These are phyloP conservation scores for Chlorella ohadii DNA, from an alignment of 139 green algal species.

Conservation along the genomic window DNA sequence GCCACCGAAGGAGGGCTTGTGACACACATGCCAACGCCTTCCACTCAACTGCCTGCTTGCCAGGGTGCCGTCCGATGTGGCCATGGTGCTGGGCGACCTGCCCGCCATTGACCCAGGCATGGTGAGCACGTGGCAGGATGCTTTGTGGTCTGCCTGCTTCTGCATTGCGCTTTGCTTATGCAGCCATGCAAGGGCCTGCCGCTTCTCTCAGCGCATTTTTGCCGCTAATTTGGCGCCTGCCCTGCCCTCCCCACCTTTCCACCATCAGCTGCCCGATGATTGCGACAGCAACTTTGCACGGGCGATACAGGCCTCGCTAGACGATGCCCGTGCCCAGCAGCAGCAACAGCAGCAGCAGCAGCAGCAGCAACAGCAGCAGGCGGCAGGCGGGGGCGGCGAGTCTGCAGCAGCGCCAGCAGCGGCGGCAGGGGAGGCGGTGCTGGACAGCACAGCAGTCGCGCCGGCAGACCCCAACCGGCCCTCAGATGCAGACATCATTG, in stretches of 20 bases:
- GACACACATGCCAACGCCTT: no score
- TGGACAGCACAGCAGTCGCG: neutral
- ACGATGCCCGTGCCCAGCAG: neutral
- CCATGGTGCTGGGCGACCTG: conserved; percentile 42
- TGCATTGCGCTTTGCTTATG: neutral
- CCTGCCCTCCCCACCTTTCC: neutral
- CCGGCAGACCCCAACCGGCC: conserved; percentile 28
- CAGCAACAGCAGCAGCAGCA: neutral
- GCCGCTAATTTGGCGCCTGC: no score
- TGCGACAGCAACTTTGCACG: conserved; percentile 36
- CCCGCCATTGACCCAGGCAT: conserved; percentile 1
- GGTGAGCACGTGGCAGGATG: neutral
- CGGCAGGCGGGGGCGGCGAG: neutral
- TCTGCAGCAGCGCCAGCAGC: neutral
- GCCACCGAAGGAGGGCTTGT: no score
- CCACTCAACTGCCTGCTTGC: neutral
- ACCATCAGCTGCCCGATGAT: conserved; percentile 17
- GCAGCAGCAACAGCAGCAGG: neutral
- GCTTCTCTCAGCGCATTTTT: no score
- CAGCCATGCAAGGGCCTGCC: no score
- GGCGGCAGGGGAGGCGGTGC: neutral
- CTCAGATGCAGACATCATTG: conserved; percentile 65
- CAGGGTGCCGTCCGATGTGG: conserved; percentile 47
- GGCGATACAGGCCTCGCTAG: conserved; percentile 20
- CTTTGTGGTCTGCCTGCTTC: neutral